These are phyloP conservation scores for Lactarius evosmus DNA, from an alignment of 768 basidiomycete species.

Conservation along the genomic window DNA sequence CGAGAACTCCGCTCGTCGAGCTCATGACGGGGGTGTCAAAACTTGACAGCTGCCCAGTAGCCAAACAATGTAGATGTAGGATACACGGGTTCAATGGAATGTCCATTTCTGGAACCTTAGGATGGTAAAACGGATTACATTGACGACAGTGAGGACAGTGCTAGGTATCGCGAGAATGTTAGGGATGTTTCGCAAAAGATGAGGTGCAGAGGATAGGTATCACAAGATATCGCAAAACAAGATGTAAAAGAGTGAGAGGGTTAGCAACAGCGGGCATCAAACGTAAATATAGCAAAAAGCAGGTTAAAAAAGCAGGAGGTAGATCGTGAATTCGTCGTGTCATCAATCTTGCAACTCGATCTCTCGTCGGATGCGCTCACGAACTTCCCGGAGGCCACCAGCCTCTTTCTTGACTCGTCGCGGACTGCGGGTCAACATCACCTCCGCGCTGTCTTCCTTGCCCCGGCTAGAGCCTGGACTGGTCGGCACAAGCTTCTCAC, in stretches of 20 bases:
- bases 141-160: conserved; percentile 13
- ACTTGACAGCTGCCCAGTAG: background rate
- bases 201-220: conserved; percentile 20
- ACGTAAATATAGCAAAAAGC: conserved; percentile 22
- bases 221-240: conserved; percentile 29
- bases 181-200: conserved; percentile 16
- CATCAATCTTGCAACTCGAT: conserved; percentile 61
- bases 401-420: conserved; percentile 64
- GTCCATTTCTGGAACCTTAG: background rate
- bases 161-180: conserved; percentile 20
- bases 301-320: background rate
- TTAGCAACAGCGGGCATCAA: conserved; percentile 8
- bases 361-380: conserved; percentile 78
- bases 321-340: conserved; percentile 18
- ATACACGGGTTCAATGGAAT: background rate
- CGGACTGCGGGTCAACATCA: conserved; percentile 67
- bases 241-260: background rate
- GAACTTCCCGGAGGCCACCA: conserved; percentile 72
- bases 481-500: conserved; percentile 36
- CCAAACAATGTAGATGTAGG: background rate
- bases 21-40: conserved; percentile 25
- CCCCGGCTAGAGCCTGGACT: conserved; percentile 48
- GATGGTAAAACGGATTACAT: conserved; percentile 10
- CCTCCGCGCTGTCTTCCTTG: conserved; percentile 58
- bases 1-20: conserved; percentile 48